Evolutionary conservation across 2,329 filamentous ascomycete species (phyloP), one percentile per base, ranked within the genome.

Genomic region (Trichoderma sp.): DNA sequence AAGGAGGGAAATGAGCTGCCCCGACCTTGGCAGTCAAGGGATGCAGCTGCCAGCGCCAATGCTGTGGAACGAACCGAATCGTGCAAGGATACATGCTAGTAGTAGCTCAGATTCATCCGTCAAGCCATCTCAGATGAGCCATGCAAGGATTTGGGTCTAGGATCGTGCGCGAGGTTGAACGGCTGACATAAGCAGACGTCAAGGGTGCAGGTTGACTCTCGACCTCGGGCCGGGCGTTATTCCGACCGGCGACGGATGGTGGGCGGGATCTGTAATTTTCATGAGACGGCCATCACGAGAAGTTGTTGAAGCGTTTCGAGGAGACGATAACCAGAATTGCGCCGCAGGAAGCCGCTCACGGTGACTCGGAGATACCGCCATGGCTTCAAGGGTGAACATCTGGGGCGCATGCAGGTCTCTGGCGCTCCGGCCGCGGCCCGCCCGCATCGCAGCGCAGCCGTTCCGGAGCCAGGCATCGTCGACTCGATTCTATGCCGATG

Each of bases 351-450:
- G 48, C 21, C 55, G 4, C 55, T 47, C n/a, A 60, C 50, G 52
- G 61, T 50, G 34, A 44, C 56, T 43, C 44, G 58, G 58, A 65
- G 68, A 39, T 59, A 72, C 69, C 70, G 70, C 61, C 69, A 77
- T 77, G 75, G 72, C 74, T 72, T 69, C 75, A 64, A 72, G 72
- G 70, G 69, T 72, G 65, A 72, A 72, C 66, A 67, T 77, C 64
- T 76, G 73, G 75, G 72, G 73, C 44, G 75, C 72, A 68, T 77
- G 76, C 64, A 73, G 74, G 71, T 70, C 72, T 70, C 70, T 78
- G 57, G 73, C 72, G 61, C 63, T 75, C 67, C 72, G 69, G 43
- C 70, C 72, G 69, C 70, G 71, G 63, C 71, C 72, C 70, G 68
- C 62, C 59, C 68, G 70, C 65, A 68, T 70, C 61, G 68, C 71